phyloP scores from a whole-genome alignment of 1,284 basidiomycete genomes.

The Pseudozyma tsukubaensis region DNA sequence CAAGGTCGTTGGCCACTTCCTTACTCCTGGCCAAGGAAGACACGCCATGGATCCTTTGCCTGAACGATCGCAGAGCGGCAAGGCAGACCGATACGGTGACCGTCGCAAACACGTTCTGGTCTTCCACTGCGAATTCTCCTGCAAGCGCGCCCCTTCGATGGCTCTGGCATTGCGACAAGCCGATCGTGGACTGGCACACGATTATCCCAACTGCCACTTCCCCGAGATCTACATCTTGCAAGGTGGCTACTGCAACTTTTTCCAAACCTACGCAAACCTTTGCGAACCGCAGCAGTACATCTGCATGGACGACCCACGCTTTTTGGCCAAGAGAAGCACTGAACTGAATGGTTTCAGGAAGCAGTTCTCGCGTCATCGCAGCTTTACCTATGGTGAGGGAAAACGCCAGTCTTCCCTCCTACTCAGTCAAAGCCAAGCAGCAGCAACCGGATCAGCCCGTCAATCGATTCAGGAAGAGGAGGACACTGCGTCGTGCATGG shows the following conservation, averaged over 20 bases:
- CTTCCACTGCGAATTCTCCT: constrained; percentile 98
- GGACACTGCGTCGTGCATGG: constrained; percentile 1
- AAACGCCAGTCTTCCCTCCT: constrained; percentile 17
- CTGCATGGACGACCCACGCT: constrained; percentile 91
- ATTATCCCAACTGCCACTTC: constrained; percentile 93
- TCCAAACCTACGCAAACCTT: constrained; percentile 75
- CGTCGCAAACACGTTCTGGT: constrained; percentile 81
- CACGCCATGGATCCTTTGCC: constrained; percentile 61
- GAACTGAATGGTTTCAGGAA: constrained; percentile 89
- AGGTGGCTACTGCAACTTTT: constrained; percentile 93
- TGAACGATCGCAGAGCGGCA: constrained; percentile 76
- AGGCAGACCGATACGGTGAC: constrained; percentile 72
- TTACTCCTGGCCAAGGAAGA: constrained; percentile 73
- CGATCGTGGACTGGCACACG: constrained; percentile 85
- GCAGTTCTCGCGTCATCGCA: constrained; percentile 72
- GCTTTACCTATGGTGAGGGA: constrained; percentile 63
- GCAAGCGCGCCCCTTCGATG: constrained; percentile 94
- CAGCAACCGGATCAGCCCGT: not conserved
- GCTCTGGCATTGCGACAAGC: constrained; percentile 91
- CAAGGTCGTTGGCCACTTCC: constrained; percentile 82
- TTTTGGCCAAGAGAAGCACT: constrained; percentile 80
- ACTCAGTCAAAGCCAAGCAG: not conserved
- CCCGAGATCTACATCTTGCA: constrained; percentile 97
- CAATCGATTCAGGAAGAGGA: constrained; percentile 51
- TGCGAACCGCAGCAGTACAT: constrained; percentile 88